phyloP scores from a whole-genome alignment of 202 grass and related monocot genomes.

The Carex arenaria region DNA sequence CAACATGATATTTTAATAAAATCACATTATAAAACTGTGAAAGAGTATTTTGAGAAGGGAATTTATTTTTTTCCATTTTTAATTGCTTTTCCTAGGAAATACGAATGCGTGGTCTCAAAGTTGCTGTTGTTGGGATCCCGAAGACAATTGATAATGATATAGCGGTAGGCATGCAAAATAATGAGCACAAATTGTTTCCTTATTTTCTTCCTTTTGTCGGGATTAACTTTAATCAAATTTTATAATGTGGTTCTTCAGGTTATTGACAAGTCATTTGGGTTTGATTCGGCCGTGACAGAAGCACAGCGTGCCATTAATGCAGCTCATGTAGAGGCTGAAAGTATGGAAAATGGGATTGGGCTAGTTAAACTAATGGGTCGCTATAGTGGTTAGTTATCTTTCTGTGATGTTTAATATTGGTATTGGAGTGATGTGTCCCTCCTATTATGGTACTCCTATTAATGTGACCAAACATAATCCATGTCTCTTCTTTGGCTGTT shows the following conservation, averaged over 20 bases:
- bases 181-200: background rate
- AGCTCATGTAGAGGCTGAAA: slow-evolving; percentile 93
- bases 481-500: background rate
- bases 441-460: background rate
- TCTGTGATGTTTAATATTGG: background rate
- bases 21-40: background rate
- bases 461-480: background rate
- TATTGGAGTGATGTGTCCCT: background rate
- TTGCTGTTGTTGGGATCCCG: slow-evolving; percentile 71
- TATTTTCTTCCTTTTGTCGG: background rate
- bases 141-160: slow-evolving; percentile 99
- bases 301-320: slow-evolving; percentile 94
- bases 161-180: slow-evolving; percentile 41
- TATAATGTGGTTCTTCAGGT: slow-evolving; percentile 46
- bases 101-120: slow-evolving; percentile 75
- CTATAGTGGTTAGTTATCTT: slow-evolving; percentile 77
- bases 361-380: slow-evolving; percentile 97
- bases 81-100: slow-evolving; percentile 61
- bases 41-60: background rate
- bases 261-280: slow-evolving; percentile 97
- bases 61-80: slow-evolving; percentile 5
- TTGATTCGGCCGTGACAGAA: slow-evolving; percentile 94
- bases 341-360: slow-evolving; percentile 88
- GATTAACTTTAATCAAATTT: slow-evolving; percentile 10
- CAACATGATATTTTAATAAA: slow-evolving; percentile 6